Percentiles rank a stretch among this genome's conserved stretches.
phyloP scores from a whole-genome alignment of 192 early-diverging fungal genomes.

The Pilaira anomala region DNA sequence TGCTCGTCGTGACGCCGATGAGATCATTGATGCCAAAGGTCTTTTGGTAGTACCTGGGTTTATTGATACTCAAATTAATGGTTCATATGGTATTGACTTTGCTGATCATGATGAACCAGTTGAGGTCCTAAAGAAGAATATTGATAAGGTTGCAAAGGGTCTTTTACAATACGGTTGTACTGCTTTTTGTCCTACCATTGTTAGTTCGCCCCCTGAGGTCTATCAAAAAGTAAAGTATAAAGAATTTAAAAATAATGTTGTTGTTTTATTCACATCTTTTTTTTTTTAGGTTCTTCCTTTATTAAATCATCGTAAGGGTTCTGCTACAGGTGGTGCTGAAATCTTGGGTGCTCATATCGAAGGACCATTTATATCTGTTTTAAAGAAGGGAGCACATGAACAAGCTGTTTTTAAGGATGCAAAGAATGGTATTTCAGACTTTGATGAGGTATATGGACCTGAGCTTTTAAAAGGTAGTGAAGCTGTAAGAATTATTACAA shows the following conservation, averaged over 20 bases:
- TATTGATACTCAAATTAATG: conserved; percentile 82
- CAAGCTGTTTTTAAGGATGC: conserved; percentile 42
- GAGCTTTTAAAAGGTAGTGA: conserved; percentile 36
- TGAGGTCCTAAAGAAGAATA: conserved; percentile 58
- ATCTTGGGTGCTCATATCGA: conserved; percentile 70
- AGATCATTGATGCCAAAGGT: conserved; percentile 69
- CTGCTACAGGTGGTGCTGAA: conserved; percentile 58
- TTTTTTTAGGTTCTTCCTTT: conserved; percentile 49
- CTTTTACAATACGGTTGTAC: conserved; percentile 78
- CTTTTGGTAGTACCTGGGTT: conserved; percentile 75
- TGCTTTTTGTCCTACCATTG: conserved; percentile 77
- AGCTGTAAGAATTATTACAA: conserved; percentile 67
- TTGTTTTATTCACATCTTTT: background rate
- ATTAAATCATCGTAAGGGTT: conserved; percentile 63
- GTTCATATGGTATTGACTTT: conserved; percentile 81
- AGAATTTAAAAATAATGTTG: no score
- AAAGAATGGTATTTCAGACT: conserved; percentile 57
- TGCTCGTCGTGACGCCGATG: conserved; percentile 59
- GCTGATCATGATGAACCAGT: conserved; percentile 46
- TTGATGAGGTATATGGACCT: conserved; percentile 72
- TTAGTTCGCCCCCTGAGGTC: conserved; percentile 67
- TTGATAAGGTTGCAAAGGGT: conserved; percentile 68
- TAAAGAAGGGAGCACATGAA: conserved; percentile 78
- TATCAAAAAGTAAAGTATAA: conserved; percentile 64
- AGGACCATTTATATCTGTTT: conserved; percentile 57